These are phyloP conservation scores for Taiozyma sp. DNA, from an alignment of 1,139 yeast species.

Conservation along the genomic window DNA sequence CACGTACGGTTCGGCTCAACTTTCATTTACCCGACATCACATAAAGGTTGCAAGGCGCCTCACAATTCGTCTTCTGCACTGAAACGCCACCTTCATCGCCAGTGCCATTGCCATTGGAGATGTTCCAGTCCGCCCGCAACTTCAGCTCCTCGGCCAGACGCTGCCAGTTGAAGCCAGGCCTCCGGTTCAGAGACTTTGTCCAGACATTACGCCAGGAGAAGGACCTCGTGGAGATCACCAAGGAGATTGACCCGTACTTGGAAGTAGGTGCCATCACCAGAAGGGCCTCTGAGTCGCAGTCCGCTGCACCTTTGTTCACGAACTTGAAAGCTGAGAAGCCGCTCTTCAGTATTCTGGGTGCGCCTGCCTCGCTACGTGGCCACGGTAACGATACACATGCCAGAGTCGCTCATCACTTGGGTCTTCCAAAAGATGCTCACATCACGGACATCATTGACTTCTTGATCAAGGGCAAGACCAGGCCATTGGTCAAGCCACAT, in stretches of 20 bases:
- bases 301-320: slow-evolving; percentile 20
- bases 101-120: no score
- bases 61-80: no score
- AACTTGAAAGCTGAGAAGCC: slow-evolving; percentile 18
- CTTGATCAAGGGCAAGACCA: slow-evolving; percentile 13
- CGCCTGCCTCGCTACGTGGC: slow-evolving; percentile 11
- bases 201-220: slow-evolving; percentile 16
- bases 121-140: background rate
- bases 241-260: slow-evolving; percentile 20
- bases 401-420: slow-evolving; percentile 23
- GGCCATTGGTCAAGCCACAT: background rate
- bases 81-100: no score
- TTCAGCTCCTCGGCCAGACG: background rate
- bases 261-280: slow-evolving; percentile 24
- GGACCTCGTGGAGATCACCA: slow-evolving; percentile 19
- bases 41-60: no score
- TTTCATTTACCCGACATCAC: no score
- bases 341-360: background rate
- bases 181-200: slow-evolving; percentile 21
- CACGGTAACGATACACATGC: slow-evolving; percentile 20
- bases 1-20: no score
- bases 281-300: slow-evolving; percentile 15
- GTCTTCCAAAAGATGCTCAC: slow-evolving; percentile 16
- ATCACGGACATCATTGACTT: slow-evolving; percentile 18
- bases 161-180: slow-evolving; percentile 13